These are phyloP conservation scores for Lumnitzera littorea DNA, from an alignment of 345 rosid genomes.

Conservation along the genomic window DNA sequence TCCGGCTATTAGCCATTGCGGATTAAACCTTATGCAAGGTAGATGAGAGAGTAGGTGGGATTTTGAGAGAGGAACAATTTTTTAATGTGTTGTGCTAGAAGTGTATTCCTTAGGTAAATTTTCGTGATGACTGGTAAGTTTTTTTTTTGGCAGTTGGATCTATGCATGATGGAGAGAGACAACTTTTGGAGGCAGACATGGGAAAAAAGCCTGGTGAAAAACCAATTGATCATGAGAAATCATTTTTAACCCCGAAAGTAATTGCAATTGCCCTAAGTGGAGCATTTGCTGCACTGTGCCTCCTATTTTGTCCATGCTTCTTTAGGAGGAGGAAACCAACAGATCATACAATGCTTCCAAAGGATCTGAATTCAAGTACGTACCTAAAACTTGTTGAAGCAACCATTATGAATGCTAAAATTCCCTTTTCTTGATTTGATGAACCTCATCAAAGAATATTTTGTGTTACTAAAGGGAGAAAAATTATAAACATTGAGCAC, in stretches of 20 bases:
- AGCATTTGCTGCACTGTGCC: slow-evolving; percentile 37
- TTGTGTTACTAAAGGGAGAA: background rate
- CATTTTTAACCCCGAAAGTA: slow-evolving; percentile 6
- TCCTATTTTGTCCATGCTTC: slow-evolving; percentile 51
- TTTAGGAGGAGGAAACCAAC: slow-evolving; percentile 50
- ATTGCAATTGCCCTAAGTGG: slow-evolving; percentile 43
- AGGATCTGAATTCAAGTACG: slow-evolving; percentile 63
- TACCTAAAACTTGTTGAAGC: background rate
- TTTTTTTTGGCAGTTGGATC: slow-evolving; percentile 20
- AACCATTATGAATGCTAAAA: background rate
- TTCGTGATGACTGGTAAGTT: background rate
- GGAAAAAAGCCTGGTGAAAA: background rate
- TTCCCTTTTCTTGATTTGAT: background rate
- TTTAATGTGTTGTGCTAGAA: too few species aligned
- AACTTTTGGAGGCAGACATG: slow-evolving; percentile 30
- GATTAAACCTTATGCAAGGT: slow-evolving; percentile 35
- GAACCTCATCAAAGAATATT: background rate
- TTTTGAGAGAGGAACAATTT: background rate
- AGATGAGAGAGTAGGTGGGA: slow-evolving; percentile 1
- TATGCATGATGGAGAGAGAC: slow-evolving; percentile 30
- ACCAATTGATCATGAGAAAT: too few species aligned
- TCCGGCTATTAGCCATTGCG: slow-evolving; percentile 24
- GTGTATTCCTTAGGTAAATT: too few species aligned
- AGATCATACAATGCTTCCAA: slow-evolving; percentile 46
- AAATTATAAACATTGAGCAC: too few species aligned